These are phyloP conservation scores for Prunus fruticosa DNA, from an alignment of 306 rosid genomes.

Conservation along the genomic window DNA sequence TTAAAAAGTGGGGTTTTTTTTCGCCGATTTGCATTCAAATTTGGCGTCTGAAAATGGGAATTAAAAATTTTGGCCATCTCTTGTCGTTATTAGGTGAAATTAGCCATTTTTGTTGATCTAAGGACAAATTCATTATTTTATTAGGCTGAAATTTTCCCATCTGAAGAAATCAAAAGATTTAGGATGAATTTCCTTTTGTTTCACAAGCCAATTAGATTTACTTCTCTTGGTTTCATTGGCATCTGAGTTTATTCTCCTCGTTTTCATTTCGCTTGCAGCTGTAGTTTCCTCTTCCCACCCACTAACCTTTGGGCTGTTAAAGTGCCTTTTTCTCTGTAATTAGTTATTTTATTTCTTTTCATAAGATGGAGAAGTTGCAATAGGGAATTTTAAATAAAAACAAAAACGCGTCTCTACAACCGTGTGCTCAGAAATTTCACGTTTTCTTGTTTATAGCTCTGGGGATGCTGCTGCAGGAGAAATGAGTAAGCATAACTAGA, in stretches of 20 bases:
- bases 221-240: neutral
- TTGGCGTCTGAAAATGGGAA: conserved; percentile 21
- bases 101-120: neutral
- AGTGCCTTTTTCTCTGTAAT: neutral
- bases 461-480: neutral
- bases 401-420: neutral
- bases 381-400: neutral
- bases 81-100: neutral
- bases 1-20: neutral
- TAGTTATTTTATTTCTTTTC: neutral
- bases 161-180: conserved; percentile 9
- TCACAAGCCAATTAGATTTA: neutral
- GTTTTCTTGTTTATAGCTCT: neutral
- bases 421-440: neutral
- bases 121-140: neutral
- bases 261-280: neutral
- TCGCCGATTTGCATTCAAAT: conserved; percentile 16
- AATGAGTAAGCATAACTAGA: neutral
- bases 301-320: neutral
- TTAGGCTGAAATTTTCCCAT: neutral
- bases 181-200: neutral
- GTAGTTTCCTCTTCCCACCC: neutral
- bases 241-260: neutral
- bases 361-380: neutral
- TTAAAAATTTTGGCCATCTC: neutral